These are phyloP conservation scores for Striga asiatica DNA, from an alignment of 257 asterid species.

Conservation along the genomic window DNA sequence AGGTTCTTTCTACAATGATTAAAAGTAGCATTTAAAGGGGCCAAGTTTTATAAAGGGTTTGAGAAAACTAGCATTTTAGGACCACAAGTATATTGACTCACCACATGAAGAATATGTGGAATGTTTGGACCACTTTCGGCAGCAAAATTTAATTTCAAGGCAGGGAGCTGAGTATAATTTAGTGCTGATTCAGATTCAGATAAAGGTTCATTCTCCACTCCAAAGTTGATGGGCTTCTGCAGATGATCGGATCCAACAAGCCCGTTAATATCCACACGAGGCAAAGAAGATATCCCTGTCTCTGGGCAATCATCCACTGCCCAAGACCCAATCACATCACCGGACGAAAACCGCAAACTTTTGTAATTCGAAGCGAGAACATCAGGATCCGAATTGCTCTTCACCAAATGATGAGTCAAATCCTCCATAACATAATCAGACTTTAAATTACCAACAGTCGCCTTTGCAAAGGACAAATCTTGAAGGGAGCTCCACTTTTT, in stretches of 20 bases:
- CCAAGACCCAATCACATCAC: too few relatives aligned
- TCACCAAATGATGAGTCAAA: slow-evolving; percentile 31
- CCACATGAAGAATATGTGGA: slow-evolving; percentile 94
- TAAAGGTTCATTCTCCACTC: slow-evolving; percentile 41
- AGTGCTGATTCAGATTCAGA: slow-evolving; percentile 37
- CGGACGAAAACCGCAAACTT: too few relatives aligned
- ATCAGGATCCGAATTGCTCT: slow-evolving; percentile 43
- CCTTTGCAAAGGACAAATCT: slow-evolving; percentile 31
- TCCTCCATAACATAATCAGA: slow-evolving; percentile 54
- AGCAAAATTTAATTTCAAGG: slow-evolving; percentile 39
- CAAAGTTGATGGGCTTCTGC: slow-evolving; percentile 30
- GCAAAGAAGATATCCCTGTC: too few relatives aligned
- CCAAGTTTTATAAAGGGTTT: not conserved
- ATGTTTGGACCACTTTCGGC: slow-evolving; percentile 72
- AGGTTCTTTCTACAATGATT: not conserved
- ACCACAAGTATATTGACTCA: slow-evolving; percentile 28
- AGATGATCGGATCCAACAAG: too few relatives aligned
- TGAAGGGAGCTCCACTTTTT: slow-evolving; percentile 78
- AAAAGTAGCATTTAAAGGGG: not conserved
- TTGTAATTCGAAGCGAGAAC: slow-evolving; percentile 32
- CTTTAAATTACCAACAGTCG: slow-evolving; percentile 26
- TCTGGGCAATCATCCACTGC: too few relatives aligned
- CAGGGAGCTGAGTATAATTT: slow-evolving; percentile 43
- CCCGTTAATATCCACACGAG: too few relatives aligned
- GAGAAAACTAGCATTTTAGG: not conserved